Conservation (phyloP, 805 yeast species). For the Kodamaea laetipori region DNA sequence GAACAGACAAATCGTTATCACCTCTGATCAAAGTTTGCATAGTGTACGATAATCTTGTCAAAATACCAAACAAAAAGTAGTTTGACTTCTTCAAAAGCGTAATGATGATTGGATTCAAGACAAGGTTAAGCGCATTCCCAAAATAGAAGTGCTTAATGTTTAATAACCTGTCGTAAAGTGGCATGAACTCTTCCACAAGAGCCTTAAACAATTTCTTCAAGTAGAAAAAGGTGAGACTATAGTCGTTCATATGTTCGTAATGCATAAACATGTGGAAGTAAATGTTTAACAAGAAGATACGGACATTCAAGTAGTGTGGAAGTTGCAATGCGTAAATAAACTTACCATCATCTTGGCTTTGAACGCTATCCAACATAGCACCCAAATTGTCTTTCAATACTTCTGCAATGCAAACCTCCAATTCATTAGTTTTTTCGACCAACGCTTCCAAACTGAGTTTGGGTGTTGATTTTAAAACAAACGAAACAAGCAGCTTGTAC, state of each 20-base stretch:
- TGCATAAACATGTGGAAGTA: slow-evolving; percentile 23
- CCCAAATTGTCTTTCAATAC: slow-evolving; percentile 12
- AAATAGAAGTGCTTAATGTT: slow-evolving; percentile 37
- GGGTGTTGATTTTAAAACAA: slow-evolving; percentile 41
- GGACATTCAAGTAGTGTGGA: slow-evolving; percentile 16
- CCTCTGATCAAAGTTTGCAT: slow-evolving; percentile 12
- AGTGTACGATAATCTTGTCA: slow-evolving; percentile 13
- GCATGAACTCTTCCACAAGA: slow-evolving; percentile 33
- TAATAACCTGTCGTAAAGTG: slow-evolving; percentile 38
- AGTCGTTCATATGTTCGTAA: slow-evolving; percentile 17
- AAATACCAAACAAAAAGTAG: slow-evolving; percentile 9
- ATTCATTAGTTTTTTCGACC: slow-evolving; percentile 30
- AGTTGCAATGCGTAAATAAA: slow-evolving; percentile 8
- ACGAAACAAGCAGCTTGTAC: slow-evolving; percentile 35
- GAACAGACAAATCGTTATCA: slow-evolving; percentile 11
- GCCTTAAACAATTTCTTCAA: slow-evolving; percentile 17
- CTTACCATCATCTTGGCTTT: slow-evolving; percentile 5
- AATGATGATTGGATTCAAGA: slow-evolving; percentile 42
- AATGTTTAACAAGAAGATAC: slow-evolving; percentile 17
- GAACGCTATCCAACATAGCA: slow-evolving; percentile 5
- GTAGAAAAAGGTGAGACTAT: slow-evolving; percentile 21
- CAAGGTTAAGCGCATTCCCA: slow-evolving; percentile 41
- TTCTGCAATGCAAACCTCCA: slow-evolving; percentile 36
- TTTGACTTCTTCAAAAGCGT: slow-evolving; percentile 11
- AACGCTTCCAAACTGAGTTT: slow-evolving; percentile 41